A percentile compares a stretch with the other conserved stretches of the same genome.
phyloP scores from a whole-genome alignment of 202 grass and related monocot species.

The Panicum virgatum region DNA sequence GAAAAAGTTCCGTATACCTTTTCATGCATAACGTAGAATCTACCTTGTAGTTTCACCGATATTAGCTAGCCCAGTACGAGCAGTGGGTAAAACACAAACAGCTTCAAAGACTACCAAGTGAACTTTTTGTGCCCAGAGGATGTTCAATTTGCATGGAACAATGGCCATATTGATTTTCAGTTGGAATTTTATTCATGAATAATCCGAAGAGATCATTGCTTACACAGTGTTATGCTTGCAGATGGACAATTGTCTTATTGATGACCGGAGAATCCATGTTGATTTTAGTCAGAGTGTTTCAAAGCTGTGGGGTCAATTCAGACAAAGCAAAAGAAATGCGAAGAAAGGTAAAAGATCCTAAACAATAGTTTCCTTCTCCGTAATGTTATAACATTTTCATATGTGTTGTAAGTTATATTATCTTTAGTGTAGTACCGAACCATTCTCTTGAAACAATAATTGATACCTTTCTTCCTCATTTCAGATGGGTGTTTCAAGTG shows the following conservation, averaged over 20 bases:
- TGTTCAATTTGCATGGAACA: not conserved
- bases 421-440: not conserved
- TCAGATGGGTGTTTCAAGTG: slow-evolving; percentile 96
- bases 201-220: slow-evolving; percentile 20
- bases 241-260: slow-evolving; percentile 98
- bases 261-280: slow-evolving; percentile 96
- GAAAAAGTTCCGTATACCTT: not conserved
- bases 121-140: not conserved
- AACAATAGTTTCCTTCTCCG: not conserved
- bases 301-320: slow-evolving; percentile 91
- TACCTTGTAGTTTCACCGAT: not conserved
- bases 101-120: not conserved
- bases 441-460: not conserved
- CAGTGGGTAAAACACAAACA: not conserved
- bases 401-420: not conserved
- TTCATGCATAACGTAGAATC: not conserved
- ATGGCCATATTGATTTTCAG: not conserved
- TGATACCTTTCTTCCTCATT: slow-evolving; percentile 11
- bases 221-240: slow-evolving; percentile 42
- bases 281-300: slow-evolving; percentile 99
- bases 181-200: not conserved
- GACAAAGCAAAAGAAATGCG: slow-evolving; percentile 82
- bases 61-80: not conserved
- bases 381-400: not conserved
- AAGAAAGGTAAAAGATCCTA: slow-evolving; percentile 61